Percentiles rank a stretch among this genome's conserved stretches.
These are phyloP conservation scores for Lipomyces japonicus DNA, from an alignment of 805 yeast species.

Conservation along the genomic window DNA sequence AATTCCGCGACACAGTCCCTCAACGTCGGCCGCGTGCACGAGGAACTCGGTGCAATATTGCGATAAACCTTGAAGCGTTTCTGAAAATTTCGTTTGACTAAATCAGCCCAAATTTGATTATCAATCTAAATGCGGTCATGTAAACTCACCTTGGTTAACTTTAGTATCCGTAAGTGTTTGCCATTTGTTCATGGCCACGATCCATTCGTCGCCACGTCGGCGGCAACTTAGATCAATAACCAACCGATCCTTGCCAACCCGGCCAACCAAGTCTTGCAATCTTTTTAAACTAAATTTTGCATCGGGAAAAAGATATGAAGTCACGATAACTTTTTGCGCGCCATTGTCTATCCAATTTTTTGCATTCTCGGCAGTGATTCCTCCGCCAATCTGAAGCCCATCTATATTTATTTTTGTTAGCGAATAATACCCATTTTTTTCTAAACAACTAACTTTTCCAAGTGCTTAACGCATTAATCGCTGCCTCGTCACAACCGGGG, in stretches of 20 bases:
- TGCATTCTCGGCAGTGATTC: conserved; percentile 74
- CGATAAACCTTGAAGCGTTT: conserved; percentile 53
- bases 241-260: conserved; percentile 63
- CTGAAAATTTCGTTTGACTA: conserved; percentile 24
- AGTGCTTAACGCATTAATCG: conserved; percentile 62
- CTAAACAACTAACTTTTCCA: conserved; percentile 53
- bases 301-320: conserved; percentile 82
- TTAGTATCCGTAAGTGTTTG: conserved; percentile 73
- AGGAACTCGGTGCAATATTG: conserved; percentile 78
- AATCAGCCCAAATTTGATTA: neutral
- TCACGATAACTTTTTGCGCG: conserved; percentile 78
- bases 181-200: conserved; percentile 98
- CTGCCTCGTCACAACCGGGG: conserved; percentile 75
- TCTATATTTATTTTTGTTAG: conserved; percentile 17
- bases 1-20: conserved; percentile 90
- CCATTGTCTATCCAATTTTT: conserved; percentile 67
- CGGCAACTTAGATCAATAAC: conserved; percentile 65
- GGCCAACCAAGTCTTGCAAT: conserved; percentile 46
- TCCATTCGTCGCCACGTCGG: conserved; percentile 53
- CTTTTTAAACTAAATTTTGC: conserved; percentile 53
- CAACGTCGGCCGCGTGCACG: conserved; percentile 98
- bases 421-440: too few species aligned
- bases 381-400: conserved; percentile 86
- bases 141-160: conserved; percentile 40
- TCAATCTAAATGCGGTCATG: neutral